Evolutionary conservation across 2,329 filamentous ascomycete genomes (phyloP).

Genomic region (Sarocladium strictum): DNA sequence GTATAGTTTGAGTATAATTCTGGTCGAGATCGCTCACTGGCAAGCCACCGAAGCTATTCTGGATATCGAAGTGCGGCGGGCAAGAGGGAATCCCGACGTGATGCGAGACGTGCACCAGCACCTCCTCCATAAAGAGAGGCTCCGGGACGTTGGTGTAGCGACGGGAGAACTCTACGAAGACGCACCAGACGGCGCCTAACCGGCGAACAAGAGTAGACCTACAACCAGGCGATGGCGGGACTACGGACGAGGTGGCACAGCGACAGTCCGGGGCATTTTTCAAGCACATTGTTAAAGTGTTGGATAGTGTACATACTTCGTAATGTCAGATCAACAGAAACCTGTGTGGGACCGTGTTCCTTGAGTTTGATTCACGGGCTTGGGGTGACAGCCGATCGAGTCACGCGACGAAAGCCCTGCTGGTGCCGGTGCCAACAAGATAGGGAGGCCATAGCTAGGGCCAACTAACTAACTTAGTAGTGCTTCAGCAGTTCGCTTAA

Average conservation of each 20-base stretch:
- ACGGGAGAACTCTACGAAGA: conserved; percentile 35
- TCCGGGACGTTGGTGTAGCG: conserved; percentile 28
- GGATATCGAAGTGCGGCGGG: conserved; percentile 27
- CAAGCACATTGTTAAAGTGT: conserved; percentile 37
- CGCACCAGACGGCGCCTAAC: conserved; percentile 30
- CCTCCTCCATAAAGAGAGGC: conserved; percentile 23
- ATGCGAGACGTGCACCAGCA: conserved; percentile 28
- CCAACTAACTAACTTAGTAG: too few relatives aligned
- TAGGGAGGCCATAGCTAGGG: too few relatives aligned
- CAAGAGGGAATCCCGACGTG: conserved; percentile 29
- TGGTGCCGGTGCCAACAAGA: too few relatives aligned
- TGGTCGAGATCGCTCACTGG: conserved; percentile 51
- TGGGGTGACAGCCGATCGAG: too few relatives aligned
- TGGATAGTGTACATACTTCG: conserved; percentile 25
- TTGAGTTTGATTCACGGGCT: too few relatives aligned
- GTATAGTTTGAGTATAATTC: conserved; percentile 45
- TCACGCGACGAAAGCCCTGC: too few relatives aligned
- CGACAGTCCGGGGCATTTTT: conserved; percentile 34
- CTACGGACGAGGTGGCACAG: conserved; percentile 31
- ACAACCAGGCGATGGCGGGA: conserved; percentile 32
- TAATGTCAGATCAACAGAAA: neutral
- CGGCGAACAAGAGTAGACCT: conserved; percentile 32
- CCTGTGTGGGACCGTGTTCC: too few relatives aligned
- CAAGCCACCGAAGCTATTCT: conserved; percentile 37
- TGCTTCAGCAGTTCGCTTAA: too few relatives aligned